Evolutionary conservation across 208 protist species (phyloP).

Genomic region (Borovskyia barvae): DNA sequence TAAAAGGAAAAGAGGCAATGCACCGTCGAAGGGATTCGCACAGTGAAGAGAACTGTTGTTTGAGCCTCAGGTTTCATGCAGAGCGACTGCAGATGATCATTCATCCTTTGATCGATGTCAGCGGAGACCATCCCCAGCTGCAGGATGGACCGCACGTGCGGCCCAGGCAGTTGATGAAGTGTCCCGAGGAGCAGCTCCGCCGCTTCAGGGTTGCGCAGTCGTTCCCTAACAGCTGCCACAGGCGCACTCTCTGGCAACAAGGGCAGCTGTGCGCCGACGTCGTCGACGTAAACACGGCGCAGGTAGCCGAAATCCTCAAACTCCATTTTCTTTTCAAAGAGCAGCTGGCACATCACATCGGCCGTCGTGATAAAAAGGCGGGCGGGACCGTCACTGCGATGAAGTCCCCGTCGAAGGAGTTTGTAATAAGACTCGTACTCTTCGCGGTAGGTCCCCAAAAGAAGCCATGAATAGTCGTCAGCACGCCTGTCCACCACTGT

Average conservation of each 20-base stretch:
- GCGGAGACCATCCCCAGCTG: constrained; percentile 82
- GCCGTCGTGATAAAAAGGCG: constrained; percentile 82
- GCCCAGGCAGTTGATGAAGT: constrained; percentile 78
- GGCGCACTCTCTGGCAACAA: constrained; percentile 53
- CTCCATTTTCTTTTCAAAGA: constrained; percentile 88
- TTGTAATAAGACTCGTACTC: constrained; percentile 57
- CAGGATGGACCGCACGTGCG: constrained; percentile 79
- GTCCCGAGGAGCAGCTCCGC: constrained; percentile 80
- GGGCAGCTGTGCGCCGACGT: constrained; percentile 67
- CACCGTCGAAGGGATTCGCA: constrained; percentile 67
- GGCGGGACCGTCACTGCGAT: constrained; percentile 32
- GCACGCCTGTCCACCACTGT: constrained; percentile 48
- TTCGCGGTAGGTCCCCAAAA: constrained; percentile 49
- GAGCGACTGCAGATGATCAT: constrained; percentile 72
- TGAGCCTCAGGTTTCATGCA: constrained; percentile 76
- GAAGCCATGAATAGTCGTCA: constrained; percentile 73
- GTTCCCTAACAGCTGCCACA: constrained; percentile 47
- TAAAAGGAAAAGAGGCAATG: constrained; percentile 86
- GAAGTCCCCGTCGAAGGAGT: constrained; percentile 35
- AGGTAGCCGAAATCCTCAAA: constrained; percentile 84
- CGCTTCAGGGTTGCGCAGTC: constrained; percentile 66
- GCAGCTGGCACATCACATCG: constrained; percentile 71
- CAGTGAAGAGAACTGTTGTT: constrained; percentile 65
- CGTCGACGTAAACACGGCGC: constrained; percentile 81
- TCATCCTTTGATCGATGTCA: constrained; percentile 56